Conservation (phyloP, 2,329 filamentous ascomycete genomes). For the Cladobotryum protrusum region DNA sequence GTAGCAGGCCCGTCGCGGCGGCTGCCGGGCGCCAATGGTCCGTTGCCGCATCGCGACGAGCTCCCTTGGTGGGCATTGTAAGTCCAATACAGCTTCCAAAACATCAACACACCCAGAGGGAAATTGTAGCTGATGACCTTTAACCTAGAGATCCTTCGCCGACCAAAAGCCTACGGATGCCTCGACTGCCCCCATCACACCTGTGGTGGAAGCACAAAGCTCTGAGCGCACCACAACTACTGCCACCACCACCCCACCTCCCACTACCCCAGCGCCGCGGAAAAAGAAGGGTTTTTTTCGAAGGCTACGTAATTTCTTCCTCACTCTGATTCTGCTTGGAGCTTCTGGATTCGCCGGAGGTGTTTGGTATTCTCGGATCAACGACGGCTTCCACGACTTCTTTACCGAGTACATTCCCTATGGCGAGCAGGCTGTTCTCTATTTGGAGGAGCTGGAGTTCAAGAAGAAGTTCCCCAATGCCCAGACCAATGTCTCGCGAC, state of each 20-base stretch:
- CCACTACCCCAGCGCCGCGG: conserved; percentile 21
- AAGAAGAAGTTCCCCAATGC: conserved; percentile 68
- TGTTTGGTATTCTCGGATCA: conserved; percentile 86
- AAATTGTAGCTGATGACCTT: conserved; percentile 1
- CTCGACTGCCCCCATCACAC: conserved; percentile 46
- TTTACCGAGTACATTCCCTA: conserved; percentile 96
- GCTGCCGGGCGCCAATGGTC: conserved; percentile 55
- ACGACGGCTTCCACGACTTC: conserved; percentile 98
- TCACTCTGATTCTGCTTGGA: conserved; percentile 70
- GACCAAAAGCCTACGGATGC: conserved; percentile 43
- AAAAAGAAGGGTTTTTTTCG: conserved; percentile 62
- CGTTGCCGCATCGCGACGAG: conserved; percentile 29
- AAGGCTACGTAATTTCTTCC: conserved; percentile 69
- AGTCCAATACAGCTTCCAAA: conserved; percentile 13
- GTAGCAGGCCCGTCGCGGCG: conserved; percentile 48
- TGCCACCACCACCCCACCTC: background rate
- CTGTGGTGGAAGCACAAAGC: conserved; percentile 47
- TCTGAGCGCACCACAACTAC: conserved; percentile 32
- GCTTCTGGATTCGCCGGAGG: conserved; percentile 78
- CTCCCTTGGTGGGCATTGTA: conserved; percentile 26
- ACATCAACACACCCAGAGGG: background rate
- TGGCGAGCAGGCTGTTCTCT: conserved; percentile 89
- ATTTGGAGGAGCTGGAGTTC: conserved; percentile 93
- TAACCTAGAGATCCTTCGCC: conserved; percentile 52
- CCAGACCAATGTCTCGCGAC: conserved; percentile 37